Evolutionary conservation across 495 filamentous ascomycete genomes (phyloP), one percentile per base, ranked within the genome.

Genomic region (Aspergillus sclerotioniger): DNA sequence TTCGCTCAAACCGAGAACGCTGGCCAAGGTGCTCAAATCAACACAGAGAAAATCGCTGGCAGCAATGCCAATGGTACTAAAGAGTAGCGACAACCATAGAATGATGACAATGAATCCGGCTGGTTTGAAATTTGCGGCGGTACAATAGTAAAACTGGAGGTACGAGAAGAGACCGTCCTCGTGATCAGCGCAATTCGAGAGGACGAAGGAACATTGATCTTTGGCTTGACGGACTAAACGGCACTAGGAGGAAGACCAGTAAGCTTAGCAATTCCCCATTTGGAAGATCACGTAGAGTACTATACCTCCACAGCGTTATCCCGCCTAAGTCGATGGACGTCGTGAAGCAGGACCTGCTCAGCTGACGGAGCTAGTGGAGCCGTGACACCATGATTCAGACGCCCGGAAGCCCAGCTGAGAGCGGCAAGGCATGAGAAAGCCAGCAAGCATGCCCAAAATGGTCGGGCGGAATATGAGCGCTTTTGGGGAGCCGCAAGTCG

Each of bases 1-100:
- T 74, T 99, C 93, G 67, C 91, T 96, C 81, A 99, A 83, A 13
- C 93, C 92, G 7, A 98, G 78, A 43, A 95, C 84, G 58, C 77
- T 87, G 17, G 95, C 84, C 58, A 98, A 89, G 16, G 95, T 96
- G 71, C 90, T 93, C 32, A 99, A 81, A 68, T 99, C 96, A 69
- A 97, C 85, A 73, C 93, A 97, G 71, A 99, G 90, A 76, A 98
- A 99, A 69, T 99, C 95, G 65, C 90, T 95, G 20, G 95, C 94
- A 6, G 95, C 95, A 62, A 98, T 96, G n/a, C 95, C 95, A 53
- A 99, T 96, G 2, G 95, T 97, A 61, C 87, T 92, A 67, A 99
- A 99, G 6, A 98, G 84, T 25, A 96, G 76, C n/a, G 83, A 88
- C 6, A 96, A 78, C 95, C 95, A 99, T 43, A 86, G 55, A 28